Evolutionary conservation across 2,329 filamentous ascomycete species (phyloP).

Genomic region (Ceratocystiopsis minuta): DNA sequence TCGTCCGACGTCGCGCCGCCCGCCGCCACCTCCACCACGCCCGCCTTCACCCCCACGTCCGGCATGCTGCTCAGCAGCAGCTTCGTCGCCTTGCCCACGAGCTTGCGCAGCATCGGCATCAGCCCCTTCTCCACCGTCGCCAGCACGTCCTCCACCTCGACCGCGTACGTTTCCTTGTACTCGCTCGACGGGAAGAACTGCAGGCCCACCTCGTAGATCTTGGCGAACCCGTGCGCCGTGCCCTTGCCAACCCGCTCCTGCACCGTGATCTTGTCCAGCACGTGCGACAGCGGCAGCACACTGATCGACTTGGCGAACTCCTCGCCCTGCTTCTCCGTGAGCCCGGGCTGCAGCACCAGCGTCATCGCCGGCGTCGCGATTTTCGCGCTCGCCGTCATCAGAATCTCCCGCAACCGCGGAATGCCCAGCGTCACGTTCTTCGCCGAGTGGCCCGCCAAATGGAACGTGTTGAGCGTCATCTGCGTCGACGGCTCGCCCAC

Average conservation of each 20-base stretch:
- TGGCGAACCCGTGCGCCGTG: constrained; percentile 49
- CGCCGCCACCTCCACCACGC: constrained; percentile 33
- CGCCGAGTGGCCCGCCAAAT: constrained; percentile 92
- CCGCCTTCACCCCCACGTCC: constrained; percentile 43
- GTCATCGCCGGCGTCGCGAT: constrained; percentile 90
- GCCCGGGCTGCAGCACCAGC: constrained; percentile 54
- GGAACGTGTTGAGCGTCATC: constrained; percentile 99
- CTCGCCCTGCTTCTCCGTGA: constrained; percentile 50
- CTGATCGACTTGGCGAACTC: constrained; percentile 86
- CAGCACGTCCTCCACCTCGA: constrained; percentile 59
- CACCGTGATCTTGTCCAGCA: constrained; percentile 66
- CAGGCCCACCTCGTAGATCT: constrained; percentile 67
- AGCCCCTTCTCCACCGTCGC: constrained; percentile 66
- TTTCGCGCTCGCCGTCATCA: constrained; percentile 85
- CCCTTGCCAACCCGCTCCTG: constrained; percentile 64
- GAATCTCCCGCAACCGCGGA: constrained; percentile 85
- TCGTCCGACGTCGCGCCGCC: constrained; percentile 15
- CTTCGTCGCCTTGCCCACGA: constrained; percentile 65
- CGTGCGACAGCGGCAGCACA: constrained; percentile 62
- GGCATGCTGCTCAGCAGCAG: constrained; percentile 51
- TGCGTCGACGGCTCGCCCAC: constrained; percentile 95
- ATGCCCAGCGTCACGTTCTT: constrained; percentile 99
- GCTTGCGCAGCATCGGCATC: constrained; percentile 49
- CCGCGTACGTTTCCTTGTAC: constrained; percentile 73
- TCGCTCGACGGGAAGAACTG: constrained; percentile 72